phyloP scores from a whole-genome alignment of 306 rosid genomes.

The Quercus bicolor region DNA sequence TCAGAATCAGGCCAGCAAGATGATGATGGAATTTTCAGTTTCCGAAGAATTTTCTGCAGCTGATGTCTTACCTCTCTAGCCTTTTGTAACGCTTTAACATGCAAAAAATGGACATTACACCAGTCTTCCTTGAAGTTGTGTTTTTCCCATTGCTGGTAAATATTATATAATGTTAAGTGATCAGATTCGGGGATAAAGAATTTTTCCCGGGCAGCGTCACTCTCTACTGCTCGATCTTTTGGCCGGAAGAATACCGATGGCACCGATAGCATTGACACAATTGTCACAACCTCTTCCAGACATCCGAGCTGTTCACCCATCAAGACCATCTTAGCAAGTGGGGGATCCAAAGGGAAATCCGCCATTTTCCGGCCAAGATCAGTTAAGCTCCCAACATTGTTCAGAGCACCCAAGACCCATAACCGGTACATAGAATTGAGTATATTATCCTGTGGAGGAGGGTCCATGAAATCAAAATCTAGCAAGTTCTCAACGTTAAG shows the following conservation, averaged over 20 bases:
- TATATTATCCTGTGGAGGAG: constrained; percentile 96
- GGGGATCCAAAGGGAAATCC: constrained; percentile 95
- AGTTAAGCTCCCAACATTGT: constrained; percentile 87
- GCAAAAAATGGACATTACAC: constrained; percentile 91
- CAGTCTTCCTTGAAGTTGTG: constrained; percentile 92
- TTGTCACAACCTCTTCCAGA: constrained; percentile 80
- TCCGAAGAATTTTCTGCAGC: constrained; percentile 80
- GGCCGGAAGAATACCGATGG: constrained; percentile 98
- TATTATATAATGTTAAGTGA: constrained; percentile 82
- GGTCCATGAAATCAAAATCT: constrained; percentile 99
- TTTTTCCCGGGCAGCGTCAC: constrained; percentile 94
- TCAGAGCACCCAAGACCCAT: constrained; percentile 98
- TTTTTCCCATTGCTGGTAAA: constrained; percentile 96
- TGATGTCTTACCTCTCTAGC: constrained; percentile 96
- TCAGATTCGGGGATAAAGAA: constrained; percentile 92
- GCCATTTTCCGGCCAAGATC: constrained; percentile 98
- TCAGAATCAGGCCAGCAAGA: constrained; percentile 83
- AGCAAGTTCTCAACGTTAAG: constrained; percentile 91
- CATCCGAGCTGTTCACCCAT: constrained; percentile 83
- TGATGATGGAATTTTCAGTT: constrained; percentile 70
- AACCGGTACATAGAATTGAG: constrained; percentile 97
- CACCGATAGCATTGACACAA: constrained; percentile 96
- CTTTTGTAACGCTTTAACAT: constrained; percentile 87
- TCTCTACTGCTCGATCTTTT: constrained; percentile 90
- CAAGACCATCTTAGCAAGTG: constrained; percentile 95